Conservation (phyloP, 2,329 filamentous ascomycete genomes). For the Paramyrothecium sp. region DNA sequence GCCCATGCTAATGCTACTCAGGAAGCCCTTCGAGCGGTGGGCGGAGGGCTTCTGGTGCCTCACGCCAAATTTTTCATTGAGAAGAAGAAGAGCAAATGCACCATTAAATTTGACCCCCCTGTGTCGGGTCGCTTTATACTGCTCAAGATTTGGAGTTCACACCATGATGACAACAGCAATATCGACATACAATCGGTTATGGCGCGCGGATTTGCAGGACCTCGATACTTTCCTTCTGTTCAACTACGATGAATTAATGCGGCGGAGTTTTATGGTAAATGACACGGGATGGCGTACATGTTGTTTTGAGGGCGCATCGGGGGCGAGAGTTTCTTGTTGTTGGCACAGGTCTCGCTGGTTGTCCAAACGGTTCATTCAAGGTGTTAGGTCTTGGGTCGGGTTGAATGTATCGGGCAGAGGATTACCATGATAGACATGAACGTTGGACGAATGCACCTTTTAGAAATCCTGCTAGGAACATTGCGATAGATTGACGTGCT, state of each 20-base stretch:
- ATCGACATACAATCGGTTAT: slow-evolving; percentile 89
- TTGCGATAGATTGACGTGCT: no score
- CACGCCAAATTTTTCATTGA: slow-evolving; percentile 84
- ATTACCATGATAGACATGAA: no score
- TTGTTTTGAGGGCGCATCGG: not conserved
- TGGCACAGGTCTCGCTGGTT: no score
- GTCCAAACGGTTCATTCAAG: not conserved
- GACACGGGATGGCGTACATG: not conserved
- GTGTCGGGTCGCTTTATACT: slow-evolving; percentile 81
- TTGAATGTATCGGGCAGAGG: no score
- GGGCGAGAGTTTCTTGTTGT: no score
- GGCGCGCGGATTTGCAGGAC: slow-evolving; percentile 80
- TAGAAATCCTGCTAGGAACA: no score
- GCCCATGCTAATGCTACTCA: slow-evolving; percentile 53
- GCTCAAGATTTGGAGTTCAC: slow-evolving; percentile 86
- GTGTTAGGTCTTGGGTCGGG: not conserved
- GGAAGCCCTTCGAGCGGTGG: slow-evolving; percentile 55
- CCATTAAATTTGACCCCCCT: slow-evolving; percentile 80
- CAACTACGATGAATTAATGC: slow-evolving; percentile 48
- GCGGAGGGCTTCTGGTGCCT: slow-evolving; percentile 64
- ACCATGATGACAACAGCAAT: slow-evolving; percentile 62
- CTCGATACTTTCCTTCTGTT: slow-evolving; percentile 75
- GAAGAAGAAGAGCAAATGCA: slow-evolving; percentile 79
- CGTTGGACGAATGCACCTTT: no score
- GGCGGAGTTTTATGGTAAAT: not conserved